Evolutionary conservation across 352 stramenopile species (phyloP), one percentile per base, ranked within the genome.

Genomic region (Phytophthora kernoviae): DNA sequence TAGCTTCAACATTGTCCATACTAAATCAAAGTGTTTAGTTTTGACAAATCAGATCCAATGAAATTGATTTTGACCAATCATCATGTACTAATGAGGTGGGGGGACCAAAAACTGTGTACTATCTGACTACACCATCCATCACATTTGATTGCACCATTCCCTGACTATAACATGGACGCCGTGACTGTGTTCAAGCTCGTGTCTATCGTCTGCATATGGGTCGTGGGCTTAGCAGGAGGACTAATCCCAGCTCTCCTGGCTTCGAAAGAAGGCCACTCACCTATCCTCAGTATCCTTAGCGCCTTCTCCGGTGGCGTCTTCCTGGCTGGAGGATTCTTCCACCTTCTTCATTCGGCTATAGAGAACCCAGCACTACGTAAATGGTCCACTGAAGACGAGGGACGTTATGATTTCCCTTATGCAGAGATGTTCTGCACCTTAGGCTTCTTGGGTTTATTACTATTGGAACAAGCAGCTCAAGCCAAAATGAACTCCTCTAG

Each of bases 131-230:
- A 4, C 22, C 11, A 22, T 40, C 17, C 44, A 41, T 51, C 6
- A 2, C n/a, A n/a, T n/a, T n/a, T n/a, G n/a, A n/a, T n/a, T n/a
- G n/a, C n/a, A n/a, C n/a, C n/a, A n/a, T n/a, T n/a, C n/a, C n/a
- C n/a, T n/a, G n/a, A n/a, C n/a, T n/a, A n/a, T n/a, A n/a, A n/a
- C n/a, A n/a, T 90, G 77, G 60, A 90, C 37, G 56, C 73, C 32
- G 70, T 91, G 42, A 81, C 77, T 0, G 58, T 87, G 30, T 93
- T 93, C 61, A 93, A 93, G 70, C 73, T 93, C 65, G 81, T 93
- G 44, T 90, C 84, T 20, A 69, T 93, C 49, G 64, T 70, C 37
- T 77, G 65, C 54, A 91, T 93, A 56, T 93, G 84, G 84, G 45
- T 90, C 43, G 77, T 93, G 27, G 81, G 77, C 0, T 70, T 93